A percentile compares a stretch with the other conserved stretches of the same genome.
These are phyloP conservation scores for Aspergillus glaucus DNA, from an alignment of 2,329 filamentous ascomycete species.

Conservation along the genomic window DNA sequence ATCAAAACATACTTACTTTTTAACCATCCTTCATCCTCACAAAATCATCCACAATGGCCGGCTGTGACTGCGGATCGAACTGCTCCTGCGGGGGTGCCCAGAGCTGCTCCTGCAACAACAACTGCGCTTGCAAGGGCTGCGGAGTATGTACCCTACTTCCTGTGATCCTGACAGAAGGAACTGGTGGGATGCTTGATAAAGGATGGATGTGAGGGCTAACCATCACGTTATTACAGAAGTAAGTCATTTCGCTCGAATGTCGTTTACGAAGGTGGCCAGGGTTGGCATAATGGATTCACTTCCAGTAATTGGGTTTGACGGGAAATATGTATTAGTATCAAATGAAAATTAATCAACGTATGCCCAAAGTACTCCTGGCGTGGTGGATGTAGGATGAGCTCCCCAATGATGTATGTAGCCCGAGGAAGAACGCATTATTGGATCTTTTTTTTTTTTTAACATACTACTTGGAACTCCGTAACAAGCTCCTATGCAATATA, in stretches of 20 bases:
- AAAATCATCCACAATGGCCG: constrained; percentile 3
- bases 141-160: constrained; percentile 26
- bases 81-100: constrained; percentile 28
- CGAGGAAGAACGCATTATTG: too few relatives aligned
- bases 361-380: not conserved
- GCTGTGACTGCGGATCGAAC: constrained; percentile 27
- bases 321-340: too few relatives aligned
- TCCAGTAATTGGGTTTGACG: too few relatives aligned
- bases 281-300: not conserved
- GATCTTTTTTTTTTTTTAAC: too few relatives aligned
- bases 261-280: not conserved
- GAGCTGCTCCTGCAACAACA: constrained; percentile 27
- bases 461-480: not conserved
- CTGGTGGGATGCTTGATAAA: constrained; percentile 7
- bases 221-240: constrained; percentile 17
- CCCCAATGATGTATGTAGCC: too few relatives aligned
- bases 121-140: constrained; percentile 33
- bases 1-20: not conserved
- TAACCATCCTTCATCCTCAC: not conserved
- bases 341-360: not conserved
- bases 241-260: not conserved
- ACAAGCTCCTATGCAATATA: not conserved
- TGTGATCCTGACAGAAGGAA: not conserved
- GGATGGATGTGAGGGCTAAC: constrained; percentile 10
- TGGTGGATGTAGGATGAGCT: too few relatives aligned